These are phyloP conservation scores for Tremella mesenterica DNA, from an alignment of 768 basidiomycete species.

Conservation along the genomic window DNA sequence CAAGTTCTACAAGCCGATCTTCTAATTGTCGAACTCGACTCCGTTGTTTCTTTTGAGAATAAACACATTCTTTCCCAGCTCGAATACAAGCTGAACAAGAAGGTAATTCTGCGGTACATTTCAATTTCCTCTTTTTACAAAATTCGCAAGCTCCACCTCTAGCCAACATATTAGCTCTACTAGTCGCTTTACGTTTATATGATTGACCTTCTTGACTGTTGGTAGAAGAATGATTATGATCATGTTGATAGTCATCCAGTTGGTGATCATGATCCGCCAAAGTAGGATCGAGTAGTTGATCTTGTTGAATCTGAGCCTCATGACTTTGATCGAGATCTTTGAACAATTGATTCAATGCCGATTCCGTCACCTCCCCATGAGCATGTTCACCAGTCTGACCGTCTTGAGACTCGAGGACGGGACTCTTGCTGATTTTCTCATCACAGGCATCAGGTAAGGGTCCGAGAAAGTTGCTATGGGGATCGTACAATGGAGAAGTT, in stretches of 20 bases:
- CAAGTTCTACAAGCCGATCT: constrained; percentile 33
- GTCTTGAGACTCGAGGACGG: too few species aligned
- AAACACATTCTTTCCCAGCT: constrained; percentile 23
- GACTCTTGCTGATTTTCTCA: too few species aligned
- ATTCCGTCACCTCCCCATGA: background rate
- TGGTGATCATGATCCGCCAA: background rate
- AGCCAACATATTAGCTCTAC: constrained; percentile 34
- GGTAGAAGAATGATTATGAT: background rate
- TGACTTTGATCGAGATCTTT: background rate
- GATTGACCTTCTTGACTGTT: background rate
- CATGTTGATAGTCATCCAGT: background rate
- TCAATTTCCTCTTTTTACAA: constrained; percentile 33
- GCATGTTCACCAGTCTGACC: too few species aligned
- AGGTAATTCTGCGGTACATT: constrained; percentile 32
- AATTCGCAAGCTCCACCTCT: constrained; percentile 39
- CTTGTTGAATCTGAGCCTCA: background rate
- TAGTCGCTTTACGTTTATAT: constrained; percentile 28
- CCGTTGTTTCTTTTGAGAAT: constrained; percentile 34
- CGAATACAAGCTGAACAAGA: constrained; percentile 21
- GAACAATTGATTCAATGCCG: background rate
- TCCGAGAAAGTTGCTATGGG: too few species aligned
- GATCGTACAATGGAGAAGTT: too few species aligned
- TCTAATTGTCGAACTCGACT: constrained; percentile 28
- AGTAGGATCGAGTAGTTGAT: background rate
- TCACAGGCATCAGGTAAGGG: too few species aligned